Evolutionary conservation across 2,329 filamentous ascomycete genomes (phyloP).

Genomic region (Corynespora cassiicola): DNA sequence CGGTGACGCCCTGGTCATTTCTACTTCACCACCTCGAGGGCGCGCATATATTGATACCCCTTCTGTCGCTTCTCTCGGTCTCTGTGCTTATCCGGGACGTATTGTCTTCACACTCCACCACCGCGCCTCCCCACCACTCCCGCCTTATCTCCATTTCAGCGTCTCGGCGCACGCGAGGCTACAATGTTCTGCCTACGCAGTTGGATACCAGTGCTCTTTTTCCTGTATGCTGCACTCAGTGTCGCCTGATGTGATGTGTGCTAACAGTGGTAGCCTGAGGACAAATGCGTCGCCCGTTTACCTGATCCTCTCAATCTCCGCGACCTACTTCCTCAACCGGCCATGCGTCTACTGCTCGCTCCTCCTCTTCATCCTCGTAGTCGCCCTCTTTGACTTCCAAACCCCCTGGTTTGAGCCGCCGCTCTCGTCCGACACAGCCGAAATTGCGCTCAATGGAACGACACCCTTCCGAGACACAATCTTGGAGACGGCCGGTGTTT

Average conservation of each 20-base stretch:
- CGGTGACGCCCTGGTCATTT: too few relatives aligned
- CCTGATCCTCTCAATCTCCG: constrained; percentile 68
- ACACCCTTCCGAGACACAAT: constrained; percentile 64
- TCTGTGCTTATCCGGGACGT: constrained; percentile 2
- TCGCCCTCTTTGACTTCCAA: constrained; percentile 92
- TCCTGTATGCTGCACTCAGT: constrained; percentile 52
- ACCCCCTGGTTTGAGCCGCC: constrained; percentile 95
- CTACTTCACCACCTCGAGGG: too few relatives aligned
- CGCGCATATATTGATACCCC: too few relatives aligned
- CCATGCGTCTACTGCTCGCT: constrained; percentile 98
- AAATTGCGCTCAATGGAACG: constrained; percentile 37
- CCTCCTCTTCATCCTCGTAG: constrained; percentile 91
- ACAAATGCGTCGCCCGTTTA: constrained; percentile 58
- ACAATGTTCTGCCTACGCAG: constrained; percentile 72
- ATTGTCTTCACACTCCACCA: constrained; percentile 2
- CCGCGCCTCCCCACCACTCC: neutral
- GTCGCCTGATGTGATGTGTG: neutral
- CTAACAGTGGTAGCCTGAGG: constrained; percentile 37
- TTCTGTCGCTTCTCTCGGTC: neutral
- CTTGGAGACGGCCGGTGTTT: constrained; percentile 65
- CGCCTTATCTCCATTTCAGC: too few relatives aligned
- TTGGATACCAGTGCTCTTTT: constrained; percentile 58
- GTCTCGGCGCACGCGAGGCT: constrained; percentile 18
- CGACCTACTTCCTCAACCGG: constrained; percentile 94
- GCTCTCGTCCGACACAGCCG: constrained; percentile 37